Conservation (phyloP, 768 basidiomycete species). For the Termitomyces sp. region DNA sequence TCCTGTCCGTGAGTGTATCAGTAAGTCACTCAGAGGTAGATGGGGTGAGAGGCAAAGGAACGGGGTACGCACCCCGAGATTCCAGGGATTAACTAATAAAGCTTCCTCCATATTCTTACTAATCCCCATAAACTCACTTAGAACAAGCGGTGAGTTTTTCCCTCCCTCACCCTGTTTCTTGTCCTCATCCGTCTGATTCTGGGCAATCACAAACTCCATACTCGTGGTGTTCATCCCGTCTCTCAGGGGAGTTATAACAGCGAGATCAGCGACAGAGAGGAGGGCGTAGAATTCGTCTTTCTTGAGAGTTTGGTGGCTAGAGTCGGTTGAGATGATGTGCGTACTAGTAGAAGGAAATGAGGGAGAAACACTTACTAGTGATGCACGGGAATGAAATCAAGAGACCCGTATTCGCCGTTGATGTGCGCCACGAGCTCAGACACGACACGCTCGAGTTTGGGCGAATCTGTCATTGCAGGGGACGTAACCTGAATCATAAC, state of each 20-base stretch:
- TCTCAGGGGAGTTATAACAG: slow-evolving; percentile 90
- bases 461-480: slow-evolving; percentile 87
- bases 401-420: slow-evolving; percentile 90
- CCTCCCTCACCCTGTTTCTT: neutral
- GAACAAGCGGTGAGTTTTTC: slow-evolving; percentile 79
- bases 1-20: slow-evolving; percentile 41
- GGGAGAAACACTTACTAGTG: slow-evolving; percentile 74
- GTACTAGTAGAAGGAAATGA: neutral
- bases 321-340: neutral
- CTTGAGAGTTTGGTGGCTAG: slow-evolving; percentile 92
- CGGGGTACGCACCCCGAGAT: slow-evolving; percentile 81
- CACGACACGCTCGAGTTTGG: slow-evolving; percentile 90
- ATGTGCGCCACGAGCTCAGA: slow-evolving; percentile 93
- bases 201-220: slow-evolving; percentile 97
- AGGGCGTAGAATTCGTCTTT: slow-evolving; percentile 98
- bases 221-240: slow-evolving; percentile 99
- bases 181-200: slow-evolving; percentile 55
- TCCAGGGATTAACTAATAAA: slow-evolving; percentile 94
- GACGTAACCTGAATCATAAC: slow-evolving; percentile 91
- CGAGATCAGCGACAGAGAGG: slow-evolving; percentile 88
- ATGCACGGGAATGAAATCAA: slow-evolving; percentile 96
- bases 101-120: slow-evolving; percentile 89
- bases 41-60: slow-evolving; percentile 14
- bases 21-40: neutral
- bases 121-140: slow-evolving; percentile 98